phyloP scores from a whole-genome alignment of 163 green algal species.

The Prototheca cutis region DNA sequence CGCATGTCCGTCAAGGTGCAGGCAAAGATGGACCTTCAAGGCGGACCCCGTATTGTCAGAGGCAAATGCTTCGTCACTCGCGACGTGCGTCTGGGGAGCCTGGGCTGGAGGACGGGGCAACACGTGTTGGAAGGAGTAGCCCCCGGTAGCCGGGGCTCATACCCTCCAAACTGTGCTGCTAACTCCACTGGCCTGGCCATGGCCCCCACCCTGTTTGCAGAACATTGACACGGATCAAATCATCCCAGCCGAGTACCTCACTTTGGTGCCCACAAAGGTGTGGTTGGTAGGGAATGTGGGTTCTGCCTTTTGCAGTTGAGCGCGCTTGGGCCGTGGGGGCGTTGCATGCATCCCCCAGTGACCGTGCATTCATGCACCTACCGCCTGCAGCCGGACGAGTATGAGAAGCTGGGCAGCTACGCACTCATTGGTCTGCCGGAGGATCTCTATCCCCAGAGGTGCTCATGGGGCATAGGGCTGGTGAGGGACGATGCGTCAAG shows the following conservation, averaged over 20 bases:
- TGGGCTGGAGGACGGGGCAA: neutral
- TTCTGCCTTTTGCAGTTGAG: no score
- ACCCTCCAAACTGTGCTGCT: no score
- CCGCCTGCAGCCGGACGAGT: constrained; percentile 78
- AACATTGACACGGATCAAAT: constrained; percentile 99
- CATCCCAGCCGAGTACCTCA: constrained; percentile 95
- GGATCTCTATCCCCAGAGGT: constrained; percentile 59
- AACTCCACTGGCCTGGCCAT: no score
- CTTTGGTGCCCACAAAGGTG: constrained; percentile 90
- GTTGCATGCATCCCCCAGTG: no score
- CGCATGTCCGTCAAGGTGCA: constrained; percentile 9
- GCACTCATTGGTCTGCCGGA: constrained; percentile 81
- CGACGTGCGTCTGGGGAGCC: constrained; percentile 45
- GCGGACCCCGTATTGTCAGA: constrained; percentile 33
- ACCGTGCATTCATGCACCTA: neutral
- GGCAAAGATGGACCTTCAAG: constrained; percentile 26
- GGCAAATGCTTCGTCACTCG: constrained; percentile 68
- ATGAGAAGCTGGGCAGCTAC: constrained; percentile 94
- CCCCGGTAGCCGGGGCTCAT: no score
- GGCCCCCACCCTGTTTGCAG: constrained; percentile 34
- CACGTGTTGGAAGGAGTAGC: neutral
- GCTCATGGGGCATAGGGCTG: no score
- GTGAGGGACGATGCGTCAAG: no score
- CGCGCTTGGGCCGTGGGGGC: no score
- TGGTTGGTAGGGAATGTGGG: no score